phyloP scores from a whole-genome alignment of 2,329 filamentous ascomycete genomes.

The Diaporthe vaccinii region DNA sequence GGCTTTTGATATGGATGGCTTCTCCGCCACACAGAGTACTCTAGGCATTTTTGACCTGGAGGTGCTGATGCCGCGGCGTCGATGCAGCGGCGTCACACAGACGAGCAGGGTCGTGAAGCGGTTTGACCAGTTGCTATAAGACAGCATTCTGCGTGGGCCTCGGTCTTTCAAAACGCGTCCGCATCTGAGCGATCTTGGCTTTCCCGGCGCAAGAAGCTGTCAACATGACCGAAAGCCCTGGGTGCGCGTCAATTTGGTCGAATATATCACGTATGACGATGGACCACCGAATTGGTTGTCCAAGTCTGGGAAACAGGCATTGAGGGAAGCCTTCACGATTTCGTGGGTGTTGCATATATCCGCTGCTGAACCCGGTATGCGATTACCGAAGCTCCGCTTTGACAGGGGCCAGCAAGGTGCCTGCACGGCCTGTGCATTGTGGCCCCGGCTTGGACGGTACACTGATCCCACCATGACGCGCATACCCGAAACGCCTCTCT shows the following conservation, averaged over 20 bases:
- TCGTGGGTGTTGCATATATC: not conserved
- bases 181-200: conserved; percentile 34
- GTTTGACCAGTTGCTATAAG: conserved; percentile 21
- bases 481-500: conserved; percentile 23
- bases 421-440: conserved; percentile 9
- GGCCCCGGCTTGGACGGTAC: not conserved
- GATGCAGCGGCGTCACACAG: not conserved
- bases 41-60: conserved; percentile 59
- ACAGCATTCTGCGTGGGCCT: conserved; percentile 14
- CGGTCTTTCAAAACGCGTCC: conserved; percentile 28
- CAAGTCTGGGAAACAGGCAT: not conserved
- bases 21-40: conserved; percentile 70
- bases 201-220: conserved; percentile 1
- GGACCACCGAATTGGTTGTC: not conserved
- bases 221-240: conserved; percentile 34
- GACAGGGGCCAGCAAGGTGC: not conserved
- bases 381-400: not conserved
- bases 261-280: not conserved
- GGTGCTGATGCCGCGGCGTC: conserved; percentile 27
- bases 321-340: not conserved
- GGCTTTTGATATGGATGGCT: conserved; percentile 95
- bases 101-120: not conserved
- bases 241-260: conserved; percentile 10
- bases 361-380: not conserved
- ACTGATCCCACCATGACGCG: conserved; percentile 40